Percentiles rank a stretch among this genome's conserved stretches.
phyloP scores from a whole-genome alignment of 208 protist genomes.

The Polymyxa betae region DNA sequence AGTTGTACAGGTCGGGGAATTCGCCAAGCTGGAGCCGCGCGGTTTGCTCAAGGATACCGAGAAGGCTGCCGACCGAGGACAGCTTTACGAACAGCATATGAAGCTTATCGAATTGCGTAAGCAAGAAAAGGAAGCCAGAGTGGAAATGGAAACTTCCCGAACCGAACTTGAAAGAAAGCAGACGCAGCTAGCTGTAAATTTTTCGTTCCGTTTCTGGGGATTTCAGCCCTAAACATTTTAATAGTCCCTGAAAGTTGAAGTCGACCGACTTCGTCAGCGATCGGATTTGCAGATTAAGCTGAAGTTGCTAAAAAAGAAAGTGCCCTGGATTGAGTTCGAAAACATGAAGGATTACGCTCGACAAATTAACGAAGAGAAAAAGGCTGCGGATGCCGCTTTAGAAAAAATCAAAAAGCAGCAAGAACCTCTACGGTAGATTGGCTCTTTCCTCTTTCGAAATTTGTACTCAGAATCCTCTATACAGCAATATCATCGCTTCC shows the following conservation, averaged over 20 bases:
- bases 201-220: background rate
- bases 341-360: background rate
- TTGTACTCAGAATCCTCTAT: background rate
- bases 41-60: conserved; percentile 53
- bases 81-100: conserved; percentile 40
- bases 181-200: conserved; percentile 23
- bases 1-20: conserved; percentile 9
- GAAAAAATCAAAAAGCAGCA: conserved; percentile 18
- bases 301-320: conserved; percentile 52
- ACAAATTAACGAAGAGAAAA: background rate
- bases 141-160: background rate
- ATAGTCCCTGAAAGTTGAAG: conserved; percentile 25
- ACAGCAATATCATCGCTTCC: background rate
- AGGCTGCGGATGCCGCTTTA: background rate
- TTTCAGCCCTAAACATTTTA: too few relatives aligned
- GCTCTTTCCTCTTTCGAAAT: background rate
- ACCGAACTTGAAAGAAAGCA: background rate
- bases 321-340: conserved; percentile 52
- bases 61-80: conserved; percentile 32
- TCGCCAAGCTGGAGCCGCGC: conserved; percentile 30
- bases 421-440: conserved; percentile 10
- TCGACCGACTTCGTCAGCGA: conserved; percentile 14
- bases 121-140: background rate
- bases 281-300: conserved; percentile 37
- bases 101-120: conserved; percentile 48